Percentiles rank a stretch among this genome's conserved stretches.
phyloP scores from a whole-genome alignment of 208 protist genomes.

The Blastocrithidia nonstop region DNA sequence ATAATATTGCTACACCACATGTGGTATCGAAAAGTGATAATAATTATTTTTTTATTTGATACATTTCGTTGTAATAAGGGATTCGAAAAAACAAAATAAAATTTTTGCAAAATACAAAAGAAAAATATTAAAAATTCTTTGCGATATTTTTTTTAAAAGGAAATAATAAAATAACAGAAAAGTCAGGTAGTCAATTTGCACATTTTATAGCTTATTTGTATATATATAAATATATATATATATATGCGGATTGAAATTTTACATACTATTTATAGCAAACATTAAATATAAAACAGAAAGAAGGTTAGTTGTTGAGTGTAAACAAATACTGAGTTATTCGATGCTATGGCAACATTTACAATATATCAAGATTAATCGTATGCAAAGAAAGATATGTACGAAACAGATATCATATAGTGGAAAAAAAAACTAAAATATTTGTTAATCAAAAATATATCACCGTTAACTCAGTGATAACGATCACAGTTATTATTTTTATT shows the following conservation, averaged over 20 bases:
- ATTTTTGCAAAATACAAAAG: neutral
- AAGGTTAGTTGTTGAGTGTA: too few species aligned
- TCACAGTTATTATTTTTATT: too few species aligned
- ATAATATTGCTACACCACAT: neutral
- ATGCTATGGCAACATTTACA: too few species aligned
- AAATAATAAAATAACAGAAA: neutral
- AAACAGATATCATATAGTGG: neutral
- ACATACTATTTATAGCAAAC: too few species aligned
- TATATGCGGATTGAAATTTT: slow-evolving; percentile 5
- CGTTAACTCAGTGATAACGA: too few species aligned
- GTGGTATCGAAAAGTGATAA: neutral
- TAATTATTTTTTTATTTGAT: neutral
- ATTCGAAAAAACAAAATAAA: neutral
- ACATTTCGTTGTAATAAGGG: neutral
- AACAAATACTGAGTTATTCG: too few species aligned
- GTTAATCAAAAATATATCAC: slow-evolving; percentile 8
- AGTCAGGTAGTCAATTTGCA: neutral
- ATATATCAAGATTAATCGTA: slow-evolving; percentile 9
- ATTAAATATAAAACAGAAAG: too few species aligned
- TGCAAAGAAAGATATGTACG: slow-evolving; percentile 1
- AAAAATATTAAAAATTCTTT: neutral
- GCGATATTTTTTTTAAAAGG: neutral
- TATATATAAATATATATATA: slow-evolving; percentile 1
- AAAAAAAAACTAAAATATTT: neutral
- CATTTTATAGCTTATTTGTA: too few species aligned